phyloP scores from a whole-genome alignment of 2,329 filamentous ascomycete species.

The Paramyrothecium roridum region DNA sequence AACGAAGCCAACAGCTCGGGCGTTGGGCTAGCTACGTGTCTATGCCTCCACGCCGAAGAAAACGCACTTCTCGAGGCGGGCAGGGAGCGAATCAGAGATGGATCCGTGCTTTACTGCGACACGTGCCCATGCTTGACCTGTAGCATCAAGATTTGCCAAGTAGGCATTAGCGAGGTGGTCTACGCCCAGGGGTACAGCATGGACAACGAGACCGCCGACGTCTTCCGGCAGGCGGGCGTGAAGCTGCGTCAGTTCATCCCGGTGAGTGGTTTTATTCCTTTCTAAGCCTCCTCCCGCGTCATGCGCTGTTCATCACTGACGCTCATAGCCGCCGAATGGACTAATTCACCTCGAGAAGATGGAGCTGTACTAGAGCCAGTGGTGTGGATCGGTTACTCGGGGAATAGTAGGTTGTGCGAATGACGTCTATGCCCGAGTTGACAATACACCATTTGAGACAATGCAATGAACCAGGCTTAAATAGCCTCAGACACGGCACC shows the following conservation, averaged over 20 bases:
- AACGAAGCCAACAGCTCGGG: slow-evolving; percentile 72
- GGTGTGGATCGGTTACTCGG: background rate
- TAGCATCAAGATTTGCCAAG: slow-evolving; percentile 97
- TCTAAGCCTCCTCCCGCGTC: slow-evolving; percentile 3
- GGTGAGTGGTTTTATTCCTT: slow-evolving; percentile 45
- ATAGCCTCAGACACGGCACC: background rate
- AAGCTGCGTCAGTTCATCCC: slow-evolving; percentile 83
- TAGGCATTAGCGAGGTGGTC: slow-evolving; percentile 93
- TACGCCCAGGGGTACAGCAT: slow-evolving; percentile 94
- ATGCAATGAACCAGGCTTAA: background rate
- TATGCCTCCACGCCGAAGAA: slow-evolving; percentile 98
- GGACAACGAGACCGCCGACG: slow-evolving; percentile 77
- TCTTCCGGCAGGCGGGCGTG: slow-evolving; percentile 82
- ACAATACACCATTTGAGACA: background rate
- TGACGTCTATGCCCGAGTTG: background rate
- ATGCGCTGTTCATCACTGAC: slow-evolving; percentile 6
- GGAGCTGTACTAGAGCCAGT: slow-evolving; percentile 28
- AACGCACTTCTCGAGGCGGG: slow-evolving; percentile 95
- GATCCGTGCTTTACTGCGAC: slow-evolving; percentile 85
- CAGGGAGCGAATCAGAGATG: slow-evolving; percentile 80
- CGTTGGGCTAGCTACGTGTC: slow-evolving; percentile 75
- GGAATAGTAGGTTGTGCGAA: background rate
- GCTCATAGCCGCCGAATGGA: slow-evolving; percentile 56
- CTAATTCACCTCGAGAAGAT: slow-evolving; percentile 59
- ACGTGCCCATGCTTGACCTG: slow-evolving; percentile 97